Base-by-base conservation (phyloP, 306 rosid genomes). In the Castanea sativa region DNA sequence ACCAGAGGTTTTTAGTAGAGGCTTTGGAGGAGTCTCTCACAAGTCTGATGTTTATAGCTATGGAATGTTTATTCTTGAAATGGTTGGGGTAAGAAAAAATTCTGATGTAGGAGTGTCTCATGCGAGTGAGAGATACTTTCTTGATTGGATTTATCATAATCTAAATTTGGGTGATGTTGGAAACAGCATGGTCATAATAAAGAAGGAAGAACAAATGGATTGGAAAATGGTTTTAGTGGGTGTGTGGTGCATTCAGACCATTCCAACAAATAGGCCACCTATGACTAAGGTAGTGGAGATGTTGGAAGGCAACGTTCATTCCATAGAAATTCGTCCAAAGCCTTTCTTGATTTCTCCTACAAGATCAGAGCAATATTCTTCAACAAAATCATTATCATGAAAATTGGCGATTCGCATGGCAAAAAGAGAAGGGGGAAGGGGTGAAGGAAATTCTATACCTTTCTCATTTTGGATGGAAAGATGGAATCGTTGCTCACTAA, bases 1-100 rank as follows among this genome's bases (percentile, higher is more conserved):
- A 20, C 75, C 43, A 23, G 41, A 71, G 23, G 59, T 71, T 49
- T 55, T 73, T 30, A 27, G 49, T 73, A n/a, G 29, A 7, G 27
- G 21, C 16, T 74, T 74, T 58, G 38, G 78, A 25, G n/a, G 5
- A 11, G 78, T 58, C 14, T 74, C 78, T 1, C 45, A 74, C 23
- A 73, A 73, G 14, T 8, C 18, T 15, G 78, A 74, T 10, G 41
- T 74, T 1, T 74, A 74, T 38, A 74, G 53, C 41, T 74, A 74
- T 20, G 78, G 57, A 3, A 74, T 35, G 78, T 32, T 74, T 21
- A 5, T 74, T 33, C 70, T 74, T 58, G 69, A 74, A 29, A 60
- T 74, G 45, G 25, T 38, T 29, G 70, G 78, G 5, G 69, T 69
- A 32, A 56, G n/a, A 58, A 75, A 64, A 41, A 59, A 21, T 5